Evolutionary conservation across 2,329 filamentous ascomycete species (phyloP), one percentile per base, ranked within the genome.

Genomic region (Diplodia corticola): DNA sequence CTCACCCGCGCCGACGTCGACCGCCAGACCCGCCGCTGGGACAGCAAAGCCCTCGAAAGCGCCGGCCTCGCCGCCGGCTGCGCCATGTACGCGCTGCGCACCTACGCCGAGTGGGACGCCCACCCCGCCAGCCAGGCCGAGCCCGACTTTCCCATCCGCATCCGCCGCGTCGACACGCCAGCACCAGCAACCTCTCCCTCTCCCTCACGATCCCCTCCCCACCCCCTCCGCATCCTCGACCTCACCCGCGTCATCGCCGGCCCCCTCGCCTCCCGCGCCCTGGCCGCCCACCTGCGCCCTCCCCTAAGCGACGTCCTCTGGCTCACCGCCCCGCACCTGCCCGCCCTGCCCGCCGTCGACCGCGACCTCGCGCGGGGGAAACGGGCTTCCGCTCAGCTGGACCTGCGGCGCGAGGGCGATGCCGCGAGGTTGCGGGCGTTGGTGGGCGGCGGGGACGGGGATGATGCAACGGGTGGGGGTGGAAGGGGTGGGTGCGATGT

Each of bases 321-420:
- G 7, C 72, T 84, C n/a, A 81, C 80, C 0, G 74, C 75, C 1
- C 71, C 76, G 0, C 71, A 78, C 15, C 60, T 83, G 4, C 73
- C 78, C 0, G 81, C 83, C 55, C 70, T 81, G 65, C 77, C 77
- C 0, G 59, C 57, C 0, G 57, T 84, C n/a, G 81, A 83, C 50
- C 73, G 74, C 1, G 83, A 85, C 66, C 71, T 85, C 2, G 83
- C 80, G 67, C 80, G 79, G 76, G 84, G 84, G 1, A 85, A 85
- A 68, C 81, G 82, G 78, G 82, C 79, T 26, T 68, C 10, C 10
- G 4, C 75, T 0, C 71, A 77, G 61, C 74, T 85, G 0, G 78
- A 85, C 69, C 75, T 85, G 7, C 51, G 20, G 17, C 4, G 3
- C 6, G 5, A n/a, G 5, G 30, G 0, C 7, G 30, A 24, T 0